A percentile compares a stretch with the other conserved stretches of the same genome.
Evolutionary conservation across 192 early-diverging fungal species (phyloP).

Genomic region (Chytriomyces sp.): DNA sequence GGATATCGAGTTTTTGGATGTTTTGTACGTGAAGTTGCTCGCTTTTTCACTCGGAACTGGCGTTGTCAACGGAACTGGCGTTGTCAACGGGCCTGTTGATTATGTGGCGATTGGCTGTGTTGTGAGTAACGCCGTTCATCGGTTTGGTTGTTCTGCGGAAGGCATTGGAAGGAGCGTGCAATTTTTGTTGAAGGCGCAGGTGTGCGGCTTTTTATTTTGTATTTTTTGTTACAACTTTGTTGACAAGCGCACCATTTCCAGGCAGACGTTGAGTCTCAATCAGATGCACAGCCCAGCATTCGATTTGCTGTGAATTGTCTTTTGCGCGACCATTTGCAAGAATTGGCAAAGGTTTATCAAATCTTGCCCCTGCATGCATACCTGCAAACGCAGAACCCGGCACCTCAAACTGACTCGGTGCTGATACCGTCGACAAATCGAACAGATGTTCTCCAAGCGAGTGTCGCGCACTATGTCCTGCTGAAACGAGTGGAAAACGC

Average conservation of each 20-base stretch:
- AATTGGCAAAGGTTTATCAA: not conserved
- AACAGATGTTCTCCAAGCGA: not conserved
- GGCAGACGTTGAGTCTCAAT: not conserved
- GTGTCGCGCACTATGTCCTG: not conserved
- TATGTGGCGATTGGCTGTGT: conserved; percentile 26
- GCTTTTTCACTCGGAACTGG: not conserved
- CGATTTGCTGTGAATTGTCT: not conserved
- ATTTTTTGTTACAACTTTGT: not conserved
- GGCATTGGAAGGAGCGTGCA: conserved; percentile 8
- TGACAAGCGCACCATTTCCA: not conserved
- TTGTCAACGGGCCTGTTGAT: conserved; percentile 29
- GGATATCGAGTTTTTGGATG: conserved; percentile 12
- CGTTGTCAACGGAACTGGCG: conserved; percentile 3
- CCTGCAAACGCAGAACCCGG: not conserved
- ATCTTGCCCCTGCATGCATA: not conserved
- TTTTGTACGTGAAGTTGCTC: conserved; percentile 9
- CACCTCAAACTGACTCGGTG: not conserved
- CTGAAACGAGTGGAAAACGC: not conserved
- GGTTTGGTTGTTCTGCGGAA: conserved; percentile 8
- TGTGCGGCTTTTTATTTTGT: not conserved
- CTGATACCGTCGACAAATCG: not conserved
- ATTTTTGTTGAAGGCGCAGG: conserved; percentile 16
- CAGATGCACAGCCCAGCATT: not conserved
- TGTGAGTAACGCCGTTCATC: not conserved
- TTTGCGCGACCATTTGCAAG: not conserved